Evolutionary conservation across 805 yeast species (phyloP), one percentile per base, ranked within the genome.

Genomic region (Candida krabiensis): DNA sequence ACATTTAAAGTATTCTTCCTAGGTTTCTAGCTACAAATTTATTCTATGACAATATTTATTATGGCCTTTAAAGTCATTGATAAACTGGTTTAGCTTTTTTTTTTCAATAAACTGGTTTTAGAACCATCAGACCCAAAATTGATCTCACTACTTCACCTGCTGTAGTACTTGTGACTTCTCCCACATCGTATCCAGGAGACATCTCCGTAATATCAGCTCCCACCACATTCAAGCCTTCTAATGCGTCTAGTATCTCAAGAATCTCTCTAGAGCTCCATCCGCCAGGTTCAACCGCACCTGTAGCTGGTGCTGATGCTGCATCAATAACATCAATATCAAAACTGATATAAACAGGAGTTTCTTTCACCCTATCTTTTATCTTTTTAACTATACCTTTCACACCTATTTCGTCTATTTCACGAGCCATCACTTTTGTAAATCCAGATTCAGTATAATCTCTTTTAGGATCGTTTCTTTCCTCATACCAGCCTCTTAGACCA

Each of bases 171-270:
- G 52, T 47, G 6, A 47, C 46, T 23, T 47, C 43, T 9, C 40
- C 36, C 13, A 43, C 73, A 52, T 80, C 86, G 46, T 61, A 80
- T 2, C 82, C 75, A 2, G 86, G 86, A 29, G 79, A 59, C 7
- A 80, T 85, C 56, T 83, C 89, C 4, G 82, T 87, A 17, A 83
- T 70, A 53, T 83, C 90, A 6, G 83, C 87, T 22, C 89, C 89
- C 4, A 83, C 79, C 31, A 83, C 44, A 42, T 75, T 71, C 42
- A 81, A 53, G 1, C 75, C 76, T 23, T 73, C 77, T 19, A 83
- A 58, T 0, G 75, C 77, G 38, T 83, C 79, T 33, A 83, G 50
- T 12, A 83, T 57, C 8, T 69, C 60, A 32, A 80, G 70, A 32
- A 82, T 61, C 55, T 83, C 89, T 31, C 89, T 66, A 1, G 80